phyloP scores from a whole-genome alignment of 176 grass and related monocot species.

The Hordeum marinum region DNA sequence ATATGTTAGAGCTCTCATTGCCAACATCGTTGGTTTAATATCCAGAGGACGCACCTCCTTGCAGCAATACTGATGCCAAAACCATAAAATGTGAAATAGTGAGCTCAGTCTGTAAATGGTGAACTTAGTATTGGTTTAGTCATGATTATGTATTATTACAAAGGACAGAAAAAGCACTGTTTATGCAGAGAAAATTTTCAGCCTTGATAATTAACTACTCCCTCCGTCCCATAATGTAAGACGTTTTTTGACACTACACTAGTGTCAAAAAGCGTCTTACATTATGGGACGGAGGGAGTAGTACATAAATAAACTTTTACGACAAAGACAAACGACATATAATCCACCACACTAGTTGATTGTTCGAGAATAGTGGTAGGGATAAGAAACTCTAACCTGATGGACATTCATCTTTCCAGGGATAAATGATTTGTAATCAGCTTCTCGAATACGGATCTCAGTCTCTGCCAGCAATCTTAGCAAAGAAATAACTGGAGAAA shows the following conservation, averaged over 20 bases:
- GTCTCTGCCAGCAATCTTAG: slow-evolving; percentile 23
- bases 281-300: too few species aligned
- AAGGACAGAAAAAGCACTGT: background rate
- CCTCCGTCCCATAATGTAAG: too few species aligned
- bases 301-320: background rate
- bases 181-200: background rate
- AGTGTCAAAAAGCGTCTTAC: too few species aligned
- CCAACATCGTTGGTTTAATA: background rate
- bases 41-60: background rate
- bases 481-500: slow-evolving; percentile 20
- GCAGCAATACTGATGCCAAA: slow-evolving; percentile 18
- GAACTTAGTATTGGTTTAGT: background rate
- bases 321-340: background rate
- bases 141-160: background rate
- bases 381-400: background rate
- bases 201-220: background rate
- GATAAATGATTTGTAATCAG: background rate
- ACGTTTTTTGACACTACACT: too few species aligned
- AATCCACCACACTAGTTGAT: background rate
- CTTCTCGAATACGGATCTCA: background rate
- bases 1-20: background rate
- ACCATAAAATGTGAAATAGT: background rate
- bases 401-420: background rate
- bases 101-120: background rate
- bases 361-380: background rate